These are phyloP conservation scores for Achaetomiella virescens DNA, from an alignment of 495 filamentous ascomycete species.

Conservation along the genomic window DNA sequence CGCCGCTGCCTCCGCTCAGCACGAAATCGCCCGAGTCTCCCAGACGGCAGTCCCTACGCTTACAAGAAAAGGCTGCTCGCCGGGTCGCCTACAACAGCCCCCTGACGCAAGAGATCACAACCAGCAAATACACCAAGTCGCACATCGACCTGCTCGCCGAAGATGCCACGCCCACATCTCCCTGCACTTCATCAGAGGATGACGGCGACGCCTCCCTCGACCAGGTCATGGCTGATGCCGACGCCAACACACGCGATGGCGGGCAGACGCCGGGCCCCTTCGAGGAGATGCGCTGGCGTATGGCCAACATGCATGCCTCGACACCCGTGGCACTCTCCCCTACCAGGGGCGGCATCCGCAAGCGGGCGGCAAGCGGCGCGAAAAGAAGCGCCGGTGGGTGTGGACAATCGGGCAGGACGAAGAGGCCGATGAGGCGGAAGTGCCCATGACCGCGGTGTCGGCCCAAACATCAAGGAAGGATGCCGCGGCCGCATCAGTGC, in stretches of 20 bases:
- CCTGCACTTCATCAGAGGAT: constrained; percentile 20
- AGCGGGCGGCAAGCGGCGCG: constrained; percentile 36
- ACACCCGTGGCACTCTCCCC: constrained; percentile 28
- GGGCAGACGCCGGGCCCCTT: constrained; percentile 52
- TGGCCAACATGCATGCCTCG: constrained; percentile 39
- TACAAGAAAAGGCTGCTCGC: constrained; percentile 42
- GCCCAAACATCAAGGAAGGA: constrained; percentile 14
- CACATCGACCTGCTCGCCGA: constrained; percentile 50
- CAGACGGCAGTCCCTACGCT: constrained; percentile 40
- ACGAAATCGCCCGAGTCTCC: constrained; percentile 41
- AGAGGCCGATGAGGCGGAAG: constrained; percentile 32
- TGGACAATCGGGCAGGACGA: constrained; percentile 48
- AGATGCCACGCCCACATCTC: constrained; percentile 44
- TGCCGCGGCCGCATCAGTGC: constrained; percentile 5
- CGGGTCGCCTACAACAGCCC: constrained; percentile 51
- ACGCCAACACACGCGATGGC: constrained; percentile 43
- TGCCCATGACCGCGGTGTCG: constrained; percentile 14
- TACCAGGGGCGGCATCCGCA: constrained; percentile 34
- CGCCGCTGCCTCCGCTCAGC: constrained; percentile 50
- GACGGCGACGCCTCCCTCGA: constrained; percentile 36
- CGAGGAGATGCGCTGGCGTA: constrained; percentile 50
- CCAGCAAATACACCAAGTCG: constrained; percentile 48
- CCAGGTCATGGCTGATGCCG: constrained; percentile 42
- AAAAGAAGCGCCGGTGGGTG: constrained; percentile 48
- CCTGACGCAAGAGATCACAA: constrained; percentile 49